Evolutionary conservation across 2,329 filamentous ascomycete species (phyloP).

Genomic region (Cadophora sp.): DNA sequence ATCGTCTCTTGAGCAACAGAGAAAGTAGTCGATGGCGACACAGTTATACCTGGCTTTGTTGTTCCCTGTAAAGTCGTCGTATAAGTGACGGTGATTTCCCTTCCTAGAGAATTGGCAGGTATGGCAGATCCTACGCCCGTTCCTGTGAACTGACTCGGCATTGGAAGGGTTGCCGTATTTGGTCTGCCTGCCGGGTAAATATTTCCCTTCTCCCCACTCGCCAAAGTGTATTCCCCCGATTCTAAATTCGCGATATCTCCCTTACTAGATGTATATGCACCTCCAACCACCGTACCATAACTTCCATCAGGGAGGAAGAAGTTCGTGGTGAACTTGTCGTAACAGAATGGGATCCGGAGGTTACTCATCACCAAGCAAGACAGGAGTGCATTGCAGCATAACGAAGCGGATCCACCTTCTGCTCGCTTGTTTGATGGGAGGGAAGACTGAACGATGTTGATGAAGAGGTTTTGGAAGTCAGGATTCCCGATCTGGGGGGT

Average conservation of each 20-base stretch:
- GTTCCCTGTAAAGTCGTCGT: constrained; percentile 34
- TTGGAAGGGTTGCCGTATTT: constrained; percentile 51
- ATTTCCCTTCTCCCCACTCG: constrained; percentile 50
- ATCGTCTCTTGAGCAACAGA: background rate
- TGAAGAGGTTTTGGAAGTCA: constrained; percentile 44
- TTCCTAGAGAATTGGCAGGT: constrained; percentile 52
- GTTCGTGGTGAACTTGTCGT: constrained; percentile 59
- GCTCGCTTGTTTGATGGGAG: constrained; percentile 37
- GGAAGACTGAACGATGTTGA: constrained; percentile 43
- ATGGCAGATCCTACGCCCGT: constrained; percentile 54
- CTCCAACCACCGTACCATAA: constrained; percentile 53
- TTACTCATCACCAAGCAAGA: constrained; percentile 39
- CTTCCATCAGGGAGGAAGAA: constrained; percentile 55
- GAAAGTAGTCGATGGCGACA: background rate
- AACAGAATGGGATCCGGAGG: constrained; percentile 55
- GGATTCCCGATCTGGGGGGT: constrained; percentile 42
- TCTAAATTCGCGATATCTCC: constrained; percentile 52
- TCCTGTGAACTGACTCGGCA: constrained; percentile 54
- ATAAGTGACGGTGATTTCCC: constrained; percentile 45
- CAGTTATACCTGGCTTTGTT: constrained; percentile 36
- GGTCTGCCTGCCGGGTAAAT: constrained; percentile 53
- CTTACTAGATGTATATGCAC: constrained; percentile 49
- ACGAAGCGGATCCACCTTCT: constrained; percentile 27
- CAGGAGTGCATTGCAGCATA: constrained; percentile 39
- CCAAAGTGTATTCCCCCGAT: constrained; percentile 51